Base-by-base conservation (phyloP, 495 filamentous ascomycete genomes). In the Penicillium steckii region DNA sequence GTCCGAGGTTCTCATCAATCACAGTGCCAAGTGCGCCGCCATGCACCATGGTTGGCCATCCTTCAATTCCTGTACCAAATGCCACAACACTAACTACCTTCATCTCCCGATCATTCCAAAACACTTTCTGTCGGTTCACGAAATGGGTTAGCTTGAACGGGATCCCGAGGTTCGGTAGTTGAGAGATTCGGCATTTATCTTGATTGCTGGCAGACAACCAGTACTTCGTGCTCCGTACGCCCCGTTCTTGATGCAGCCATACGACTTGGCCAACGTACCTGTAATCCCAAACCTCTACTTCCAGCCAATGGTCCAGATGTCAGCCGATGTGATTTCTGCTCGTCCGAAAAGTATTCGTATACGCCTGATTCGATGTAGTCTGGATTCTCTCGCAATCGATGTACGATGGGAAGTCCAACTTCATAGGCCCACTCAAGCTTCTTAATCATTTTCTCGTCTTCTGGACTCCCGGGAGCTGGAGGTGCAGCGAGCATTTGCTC, bases 1-100 rank as follows among this genome's bases (percentile, higher is more conserved):
- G 71, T 35, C 70, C 72, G 18, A 77, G 56, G 33, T 69, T 65
- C 57, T 95, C 89, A 64, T 90, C 86, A 26, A 92, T 65, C 7
- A 91, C 61, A 0, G 86, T 91, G 3, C 83, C 88, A 30, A 90
- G 74, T 2, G 78, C 75, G 15, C 90, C 90, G 15, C 90, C 90
- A 69, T 95, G 90, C 45, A 86, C 82, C 18, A 90, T 72, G 2
- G 79, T 80, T n/a, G 88, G 88, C 86, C 87, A 92, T 2, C 90
- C 88, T 26, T 82, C 72, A 18, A 85, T 60, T 12, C 73, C 81
- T 1, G 63, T 40, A 25, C 89, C 89, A 33, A 93, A 79, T 63
- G 71, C 86, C 15, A 91, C 71, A 13, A 93, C 65, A 49, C 69
- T 78, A 32, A 80, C 53, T 3, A 79, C 53, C 51, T 69, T 69